These are phyloP conservation scores for Helianthus annuus DNA, from an alignment of 129 eudicot species.

Conservation along the genomic window DNA sequence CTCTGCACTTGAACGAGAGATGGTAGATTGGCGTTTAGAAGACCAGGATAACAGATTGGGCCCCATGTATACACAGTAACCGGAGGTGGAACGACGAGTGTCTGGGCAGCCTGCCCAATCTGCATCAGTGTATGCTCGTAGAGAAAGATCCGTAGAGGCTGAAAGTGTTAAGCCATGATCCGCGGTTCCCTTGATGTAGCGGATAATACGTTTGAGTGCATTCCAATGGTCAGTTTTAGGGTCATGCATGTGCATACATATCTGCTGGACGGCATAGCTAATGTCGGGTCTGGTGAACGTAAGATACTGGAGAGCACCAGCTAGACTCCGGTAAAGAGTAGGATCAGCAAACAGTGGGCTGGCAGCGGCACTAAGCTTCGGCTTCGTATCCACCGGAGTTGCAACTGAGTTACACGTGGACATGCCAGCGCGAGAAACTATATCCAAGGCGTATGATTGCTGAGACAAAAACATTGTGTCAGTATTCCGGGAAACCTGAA, in stretches of 20 bases:
- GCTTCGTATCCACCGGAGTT: background rate
- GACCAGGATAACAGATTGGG: no score
- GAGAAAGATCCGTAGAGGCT: no score
- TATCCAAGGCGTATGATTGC: background rate
- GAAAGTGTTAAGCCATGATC: background rate
- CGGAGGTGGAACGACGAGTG: no score
- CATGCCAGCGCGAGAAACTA: background rate
- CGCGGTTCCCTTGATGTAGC: background rate
- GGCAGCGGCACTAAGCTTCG: background rate
- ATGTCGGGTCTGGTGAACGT: background rate
- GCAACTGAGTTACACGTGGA: background rate
- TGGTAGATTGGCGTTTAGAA: no score
- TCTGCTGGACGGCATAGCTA: no score
- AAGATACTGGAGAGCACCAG: background rate
- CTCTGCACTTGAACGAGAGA: no score
- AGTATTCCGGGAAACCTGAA: no score
- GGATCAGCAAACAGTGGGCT: background rate
- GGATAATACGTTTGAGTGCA: background rate
- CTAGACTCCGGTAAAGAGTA: background rate
- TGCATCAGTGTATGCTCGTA: no score
- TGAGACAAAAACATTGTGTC: background rate
- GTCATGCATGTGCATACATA: no score
- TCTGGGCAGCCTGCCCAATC: no score
- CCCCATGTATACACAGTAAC: no score
- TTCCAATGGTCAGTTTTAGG: background rate